Evolutionary conservation across 169 alveolate genomes (phyloP).

Genomic region (Toxoplasma gondii): DNA sequence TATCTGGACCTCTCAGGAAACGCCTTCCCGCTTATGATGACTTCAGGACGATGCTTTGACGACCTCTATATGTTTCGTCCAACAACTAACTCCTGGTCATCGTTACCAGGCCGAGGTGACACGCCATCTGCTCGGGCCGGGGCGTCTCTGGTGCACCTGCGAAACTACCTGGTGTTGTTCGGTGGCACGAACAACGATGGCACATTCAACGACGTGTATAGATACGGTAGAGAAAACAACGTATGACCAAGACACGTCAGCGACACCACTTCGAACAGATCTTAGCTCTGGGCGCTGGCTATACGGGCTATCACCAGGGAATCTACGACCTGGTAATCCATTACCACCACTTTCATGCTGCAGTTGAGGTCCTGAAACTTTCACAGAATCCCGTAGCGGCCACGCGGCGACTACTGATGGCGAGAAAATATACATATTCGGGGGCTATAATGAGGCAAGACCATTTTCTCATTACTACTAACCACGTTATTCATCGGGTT

Average conservation of each 20-base stretch:
- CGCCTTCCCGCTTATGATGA: background rate
- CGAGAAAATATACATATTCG: slow-evolving; percentile 64
- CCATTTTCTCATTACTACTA: background rate
- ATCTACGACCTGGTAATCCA: slow-evolving; percentile 49
- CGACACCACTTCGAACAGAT: background rate
- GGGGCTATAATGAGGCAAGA: slow-evolving; percentile 68
- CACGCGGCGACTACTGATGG: slow-evolving; percentile 72
- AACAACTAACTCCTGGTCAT: slow-evolving; percentile 63
- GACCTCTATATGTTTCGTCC: slow-evolving; percentile 63
- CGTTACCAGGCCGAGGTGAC: slow-evolving; percentile 55
- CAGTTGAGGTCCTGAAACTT: background rate
- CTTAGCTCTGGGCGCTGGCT: slow-evolving; percentile 43
- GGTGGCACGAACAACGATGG: slow-evolving; percentile 70
- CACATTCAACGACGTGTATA: slow-evolving; percentile 67
- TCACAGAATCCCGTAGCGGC: slow-evolving; percentile 69
- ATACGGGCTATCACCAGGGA: slow-evolving; percentile 59
- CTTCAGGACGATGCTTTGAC: slow-evolving; percentile 54
- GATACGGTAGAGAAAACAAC: slow-evolving; percentile 52
- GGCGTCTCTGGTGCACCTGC: slow-evolving; percentile 52
- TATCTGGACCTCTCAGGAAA: no score
- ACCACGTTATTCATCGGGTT: background rate
- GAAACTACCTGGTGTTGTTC: slow-evolving; percentile 57
- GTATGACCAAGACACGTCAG: background rate
- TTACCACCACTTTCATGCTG: background rate
- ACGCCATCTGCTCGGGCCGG: slow-evolving; percentile 69